Conservation (phyloP, 78 protist genomes). For the Dictyostelium brefeldianum region DNA sequence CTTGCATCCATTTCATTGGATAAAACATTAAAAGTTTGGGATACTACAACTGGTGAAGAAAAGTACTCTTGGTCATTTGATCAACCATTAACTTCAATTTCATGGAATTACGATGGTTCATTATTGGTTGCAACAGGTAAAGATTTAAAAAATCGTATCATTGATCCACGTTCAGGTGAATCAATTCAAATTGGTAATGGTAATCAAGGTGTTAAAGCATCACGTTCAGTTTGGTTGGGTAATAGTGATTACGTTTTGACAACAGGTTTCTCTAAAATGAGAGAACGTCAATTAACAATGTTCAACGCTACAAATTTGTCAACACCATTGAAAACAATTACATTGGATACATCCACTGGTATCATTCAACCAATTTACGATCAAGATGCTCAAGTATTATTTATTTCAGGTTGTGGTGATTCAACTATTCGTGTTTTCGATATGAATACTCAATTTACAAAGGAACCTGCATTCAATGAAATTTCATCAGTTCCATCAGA, state of each 20-base stretch:
- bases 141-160: slow-evolving; percentile 93
- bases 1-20: slow-evolving; percentile 85
- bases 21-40: slow-evolving; percentile 81
- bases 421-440: slow-evolving; percentile 95
- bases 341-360: slow-evolving; percentile 92
- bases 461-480: slow-evolving; percentile 75
- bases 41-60: slow-evolving; percentile 39
- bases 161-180: slow-evolving; percentile 90
- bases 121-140: slow-evolving; percentile 88
- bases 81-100: slow-evolving; percentile 32
- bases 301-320: slow-evolving; percentile 78
- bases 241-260: slow-evolving; percentile 84
- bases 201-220: slow-evolving; percentile 95
- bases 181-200: slow-evolving; percentile 79
- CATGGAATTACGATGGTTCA: slow-evolving; percentile 95
- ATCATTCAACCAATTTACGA: slow-evolving; percentile 93
- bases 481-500: slow-evolving; percentile 75
- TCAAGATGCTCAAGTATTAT: slow-evolving; percentile 91
- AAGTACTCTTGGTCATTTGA: not conserved
- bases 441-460: slow-evolving; percentile 57
- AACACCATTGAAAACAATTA: slow-evolving; percentile 46
- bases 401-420: slow-evolving; percentile 94
- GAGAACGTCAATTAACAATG: slow-evolving; percentile 91
- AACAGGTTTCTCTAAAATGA: slow-evolving; percentile 91
- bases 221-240: slow-evolving; percentile 91